Base-by-base conservation (phyloP, 805 yeast species). In the Clavispora fructus region DNA sequence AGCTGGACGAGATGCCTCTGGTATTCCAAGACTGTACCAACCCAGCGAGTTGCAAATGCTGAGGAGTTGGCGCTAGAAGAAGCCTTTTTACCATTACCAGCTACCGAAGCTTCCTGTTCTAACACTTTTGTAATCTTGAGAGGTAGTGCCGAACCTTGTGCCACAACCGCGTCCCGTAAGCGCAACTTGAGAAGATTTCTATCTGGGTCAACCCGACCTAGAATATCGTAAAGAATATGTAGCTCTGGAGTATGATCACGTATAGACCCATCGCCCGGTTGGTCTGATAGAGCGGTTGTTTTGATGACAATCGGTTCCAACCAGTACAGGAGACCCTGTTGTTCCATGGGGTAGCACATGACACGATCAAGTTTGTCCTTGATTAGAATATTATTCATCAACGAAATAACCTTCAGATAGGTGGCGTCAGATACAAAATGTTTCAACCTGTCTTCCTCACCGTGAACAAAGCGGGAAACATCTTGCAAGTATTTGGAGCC, bases 41-140 rank as follows among this genome's bases (percentile, higher is more conserved):
- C 75, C 92, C 95, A 90, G 44, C 72, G 70, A 3, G 79, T 71
- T 0, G 95, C 94, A 53, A 75, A 77, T 42, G 70, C 66, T 8
- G 82, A 63, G 47, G 75, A 65, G 43, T 49, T 58, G 16, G 59
- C 47, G 35, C 55, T 44, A 13, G 45, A 40, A 3, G 49, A 25
- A n/a, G 35, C 28, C 26, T 48, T 48, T 29, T 45, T 49, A 17
- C 10, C 30, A 17, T 43, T 44, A 14, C 40, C 48, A 7, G 42
- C 10, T 13, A 42, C 45, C 51, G 42, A 44, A 7, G 53, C 51
- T n/a, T 42, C 44, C 27, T 48, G 48, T 31, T 48, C 47, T 30
- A 54, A 35, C 14, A 41, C 38, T 7, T 40, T 38, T 3, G 43
- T 29, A n/a, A 68, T 61, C n/a, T 57, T 53, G 2, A 35, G 47